phyloP scores from a whole-genome alignment of 2,329 filamentous ascomycete genomes.

The Akanthomyces dipterigenus region DNA sequence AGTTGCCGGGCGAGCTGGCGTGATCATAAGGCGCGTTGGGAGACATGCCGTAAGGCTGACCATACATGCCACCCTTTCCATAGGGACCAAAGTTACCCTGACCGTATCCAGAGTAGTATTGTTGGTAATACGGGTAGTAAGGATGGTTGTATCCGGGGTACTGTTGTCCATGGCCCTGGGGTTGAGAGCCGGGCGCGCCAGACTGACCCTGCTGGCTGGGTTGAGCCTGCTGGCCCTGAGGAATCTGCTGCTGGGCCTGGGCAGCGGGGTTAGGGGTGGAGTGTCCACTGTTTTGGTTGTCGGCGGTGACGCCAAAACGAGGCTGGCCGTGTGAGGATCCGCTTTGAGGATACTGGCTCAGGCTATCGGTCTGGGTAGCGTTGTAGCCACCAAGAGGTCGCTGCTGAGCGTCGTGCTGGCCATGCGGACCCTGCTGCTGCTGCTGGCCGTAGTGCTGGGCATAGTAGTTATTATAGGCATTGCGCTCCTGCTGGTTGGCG shows the following conservation, averaged over 20 bases:
- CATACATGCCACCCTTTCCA: constrained; percentile 47
- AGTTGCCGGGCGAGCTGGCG: constrained; percentile 46
- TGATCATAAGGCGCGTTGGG: constrained; percentile 53
- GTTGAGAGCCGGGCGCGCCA: constrained; percentile 36
- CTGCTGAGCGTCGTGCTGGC: constrained; percentile 71
- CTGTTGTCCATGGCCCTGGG: constrained; percentile 36
- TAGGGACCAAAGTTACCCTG: constrained; percentile 49
- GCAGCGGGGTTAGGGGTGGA: constrained; percentile 79
- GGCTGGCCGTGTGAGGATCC: constrained; percentile 49
- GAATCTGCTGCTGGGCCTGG: constrained; percentile 40
- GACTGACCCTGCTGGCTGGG: constrained; percentile 41
- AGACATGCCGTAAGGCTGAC: constrained; percentile 50
- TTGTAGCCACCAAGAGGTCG: constrained; percentile 73
- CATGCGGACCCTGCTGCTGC: constrained; percentile 50
- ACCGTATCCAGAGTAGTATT: constrained; percentile 51
- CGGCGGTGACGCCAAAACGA: constrained; percentile 52
- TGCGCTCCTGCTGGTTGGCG: constrained; percentile 63
- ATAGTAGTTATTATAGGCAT: constrained; percentile 77
- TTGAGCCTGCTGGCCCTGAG: constrained; percentile 35
- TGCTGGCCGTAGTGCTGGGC: constrained; percentile 52
- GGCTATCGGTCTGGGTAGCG: constrained; percentile 55
- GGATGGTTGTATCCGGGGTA: constrained; percentile 50
- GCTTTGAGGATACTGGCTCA: constrained; percentile 67
- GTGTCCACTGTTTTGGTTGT: constrained; percentile 79
- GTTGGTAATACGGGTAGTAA: constrained; percentile 59